Percentiles rank a stretch among this genome's conserved stretches.
These are phyloP conservation scores for Coemansia sp. DNA, from an alignment of 192 early-diverging fungal genomes.

Conservation along the genomic window DNA sequence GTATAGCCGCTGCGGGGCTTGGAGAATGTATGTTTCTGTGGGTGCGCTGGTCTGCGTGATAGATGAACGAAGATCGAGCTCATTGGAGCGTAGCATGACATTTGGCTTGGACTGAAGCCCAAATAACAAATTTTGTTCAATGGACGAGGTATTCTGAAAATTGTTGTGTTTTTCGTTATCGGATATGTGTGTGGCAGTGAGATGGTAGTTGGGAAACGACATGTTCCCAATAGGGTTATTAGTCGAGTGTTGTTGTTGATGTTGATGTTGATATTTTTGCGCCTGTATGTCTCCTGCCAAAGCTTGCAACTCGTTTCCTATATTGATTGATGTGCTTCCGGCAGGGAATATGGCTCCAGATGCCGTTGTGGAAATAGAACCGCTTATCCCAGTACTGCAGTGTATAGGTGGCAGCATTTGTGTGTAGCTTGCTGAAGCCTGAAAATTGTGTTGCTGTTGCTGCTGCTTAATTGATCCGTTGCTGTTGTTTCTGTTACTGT, in stretches of 20 bases:
- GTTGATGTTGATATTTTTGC: background rate
- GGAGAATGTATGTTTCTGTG: conserved; percentile 5
- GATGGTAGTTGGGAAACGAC: conserved; percentile 35
- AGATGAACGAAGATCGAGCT: background rate
- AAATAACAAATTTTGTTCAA: background rate
- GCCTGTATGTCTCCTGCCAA: conserved; percentile 2
- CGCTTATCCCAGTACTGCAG: background rate
- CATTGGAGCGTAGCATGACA: background rate
- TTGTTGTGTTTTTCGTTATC: background rate
- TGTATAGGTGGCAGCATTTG: background rate
- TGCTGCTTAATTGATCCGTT: conserved; percentile 9
- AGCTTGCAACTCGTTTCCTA: background rate
- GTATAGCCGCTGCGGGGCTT: conserved; percentile 20
- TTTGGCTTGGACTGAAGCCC: background rate
- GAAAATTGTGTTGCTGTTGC: background rate
- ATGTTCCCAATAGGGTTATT: background rate
- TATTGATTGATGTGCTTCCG: background rate
- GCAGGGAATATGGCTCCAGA: background rate
- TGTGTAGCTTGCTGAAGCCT: background rate
- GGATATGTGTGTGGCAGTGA: conserved; percentile 7
- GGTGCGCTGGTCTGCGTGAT: background rate
- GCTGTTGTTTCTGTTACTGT: too few relatives aligned
- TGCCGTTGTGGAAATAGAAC: background rate
- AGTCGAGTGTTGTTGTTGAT: background rate
- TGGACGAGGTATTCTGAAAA: background rate